Conservation (phyloP, 768 basidiomycete species). For the Macrolepiota albuminosa region DNA sequence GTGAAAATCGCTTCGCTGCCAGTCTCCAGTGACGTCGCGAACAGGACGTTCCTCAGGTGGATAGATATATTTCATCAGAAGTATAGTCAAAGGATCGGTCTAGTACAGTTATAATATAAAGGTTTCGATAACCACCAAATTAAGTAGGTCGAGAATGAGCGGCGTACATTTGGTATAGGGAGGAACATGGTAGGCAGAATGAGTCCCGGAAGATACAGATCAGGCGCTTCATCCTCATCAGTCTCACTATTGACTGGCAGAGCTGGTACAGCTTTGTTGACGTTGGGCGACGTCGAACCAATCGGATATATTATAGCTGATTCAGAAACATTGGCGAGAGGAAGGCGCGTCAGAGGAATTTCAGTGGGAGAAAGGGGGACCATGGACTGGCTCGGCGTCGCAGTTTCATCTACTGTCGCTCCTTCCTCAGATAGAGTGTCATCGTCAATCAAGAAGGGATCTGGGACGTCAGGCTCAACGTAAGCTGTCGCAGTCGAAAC, state of each 20-base stretch:
- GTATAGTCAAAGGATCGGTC: conserved; percentile 80
- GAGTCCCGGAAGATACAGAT: conserved; percentile 65
- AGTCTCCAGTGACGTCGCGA: conserved; percentile 73
- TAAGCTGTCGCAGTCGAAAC: conserved; percentile 25
- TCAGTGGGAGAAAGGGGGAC: conserved; percentile 34
- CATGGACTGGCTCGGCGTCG: conserved; percentile 15
- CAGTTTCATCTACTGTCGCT: conserved; percentile 24
- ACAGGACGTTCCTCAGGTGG: conserved; percentile 69
- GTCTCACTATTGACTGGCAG: conserved; percentile 37
- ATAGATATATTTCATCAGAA: conserved; percentile 80
- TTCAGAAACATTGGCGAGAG: conserved; percentile 20
- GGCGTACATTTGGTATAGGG: conserved; percentile 86
- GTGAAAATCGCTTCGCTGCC: conserved; percentile 68
- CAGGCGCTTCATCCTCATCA: conserved; percentile 49
- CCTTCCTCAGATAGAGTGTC: conserved; percentile 39
- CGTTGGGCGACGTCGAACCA: conserved; percentile 29
- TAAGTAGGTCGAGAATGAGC: conserved; percentile 41
- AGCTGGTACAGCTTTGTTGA: conserved; percentile 55
- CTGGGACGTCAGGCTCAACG: conserved; percentile 45
- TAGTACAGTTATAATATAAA: conserved; percentile 46
- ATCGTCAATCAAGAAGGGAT: conserved; percentile 63
- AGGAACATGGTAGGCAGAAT: conserved; percentile 76
- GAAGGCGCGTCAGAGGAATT: conserved; percentile 35
- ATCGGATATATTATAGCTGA: conserved; percentile 16
- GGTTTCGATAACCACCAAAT: conserved; percentile 59